Percentiles rank a stretch among this genome's conserved stretches.
Evolutionary conservation across 139 green algal genomes (phyloP).

Genomic region (Chlorella sorokiniana): DNA sequence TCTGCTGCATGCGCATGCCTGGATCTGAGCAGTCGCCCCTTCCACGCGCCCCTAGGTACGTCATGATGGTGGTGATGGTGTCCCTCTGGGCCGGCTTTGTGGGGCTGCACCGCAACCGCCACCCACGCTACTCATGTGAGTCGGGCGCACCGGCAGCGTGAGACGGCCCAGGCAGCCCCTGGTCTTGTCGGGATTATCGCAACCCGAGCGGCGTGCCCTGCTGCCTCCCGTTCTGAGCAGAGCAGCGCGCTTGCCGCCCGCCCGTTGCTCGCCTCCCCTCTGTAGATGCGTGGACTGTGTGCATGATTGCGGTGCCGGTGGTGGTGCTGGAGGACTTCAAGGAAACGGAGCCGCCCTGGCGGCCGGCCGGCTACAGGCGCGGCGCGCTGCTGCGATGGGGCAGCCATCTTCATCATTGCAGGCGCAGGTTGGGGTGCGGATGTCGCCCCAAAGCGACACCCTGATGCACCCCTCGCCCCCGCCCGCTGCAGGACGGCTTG

Average conservation of each 20-base stretch:
- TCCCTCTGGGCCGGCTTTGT: conserved; percentile 6
- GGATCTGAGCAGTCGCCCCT: no score
- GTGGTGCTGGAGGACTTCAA: conserved; percentile 4
- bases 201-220: no score
- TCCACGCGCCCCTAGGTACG: background rate
- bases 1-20: no score
- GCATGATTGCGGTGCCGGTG: conserved; percentile 1
- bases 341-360: background rate
- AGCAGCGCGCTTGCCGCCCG: no score
- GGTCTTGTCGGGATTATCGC: no score
- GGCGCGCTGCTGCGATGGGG: no score
- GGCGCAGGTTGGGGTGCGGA: background rate
- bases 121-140: conserved; percentile 5
- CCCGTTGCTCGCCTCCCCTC: no score
- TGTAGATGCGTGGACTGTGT: background rate
- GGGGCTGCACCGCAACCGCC: background rate
- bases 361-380: background rate
- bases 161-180: no score
- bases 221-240: background rate
- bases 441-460: background rate
- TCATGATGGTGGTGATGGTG: background rate
- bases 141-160: background rate
- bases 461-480: background rate
- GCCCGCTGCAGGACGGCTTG: background rate
- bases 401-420: no score